These are phyloP conservation scores for Vitis riparia DNA, from an alignment of 164 flowering plant genomes.

Conservation along the genomic window DNA sequence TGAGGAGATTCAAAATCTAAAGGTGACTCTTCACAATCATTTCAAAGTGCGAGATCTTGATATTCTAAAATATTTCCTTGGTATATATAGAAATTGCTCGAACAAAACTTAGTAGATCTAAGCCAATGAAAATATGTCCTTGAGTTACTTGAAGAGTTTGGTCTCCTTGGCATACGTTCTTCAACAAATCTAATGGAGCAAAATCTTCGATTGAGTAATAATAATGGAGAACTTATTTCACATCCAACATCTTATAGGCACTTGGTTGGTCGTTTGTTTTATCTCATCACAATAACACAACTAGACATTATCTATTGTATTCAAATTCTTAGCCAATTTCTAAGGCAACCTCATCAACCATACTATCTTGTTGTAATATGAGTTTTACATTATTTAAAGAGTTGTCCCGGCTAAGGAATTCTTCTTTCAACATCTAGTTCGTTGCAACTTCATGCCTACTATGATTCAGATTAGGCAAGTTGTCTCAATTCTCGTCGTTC, in stretches of 20 bases:
- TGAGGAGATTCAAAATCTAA: not conserved
- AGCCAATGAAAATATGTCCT: not conserved
- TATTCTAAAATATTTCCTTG: not conserved
- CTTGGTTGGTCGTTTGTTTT: not conserved
- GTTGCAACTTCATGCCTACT: not conserved
- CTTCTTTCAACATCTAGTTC: not conserved
- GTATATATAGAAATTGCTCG: not conserved
- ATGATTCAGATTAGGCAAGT: not conserved
- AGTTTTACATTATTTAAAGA: not conserved
- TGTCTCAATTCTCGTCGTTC: not conserved
- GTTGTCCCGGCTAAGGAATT: too few relatives aligned
- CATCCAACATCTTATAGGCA: not conserved
- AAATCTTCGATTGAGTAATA: not conserved
- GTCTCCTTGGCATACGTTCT: not conserved
- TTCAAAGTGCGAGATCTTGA: not conserved
- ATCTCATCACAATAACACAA: not conserved
- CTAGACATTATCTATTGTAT: not conserved
- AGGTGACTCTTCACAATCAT: not conserved
- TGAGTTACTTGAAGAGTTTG: constrained; percentile 1
- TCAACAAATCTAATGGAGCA: not conserved
- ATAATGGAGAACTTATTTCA: not conserved
- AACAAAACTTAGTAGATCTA: not conserved
- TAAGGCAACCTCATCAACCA: not conserved
- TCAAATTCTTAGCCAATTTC: not conserved
- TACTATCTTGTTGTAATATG: not conserved